phyloP scores from a whole-genome alignment of 2,329 filamentous ascomycete species.

The Aureobasidium sp. region DNA sequence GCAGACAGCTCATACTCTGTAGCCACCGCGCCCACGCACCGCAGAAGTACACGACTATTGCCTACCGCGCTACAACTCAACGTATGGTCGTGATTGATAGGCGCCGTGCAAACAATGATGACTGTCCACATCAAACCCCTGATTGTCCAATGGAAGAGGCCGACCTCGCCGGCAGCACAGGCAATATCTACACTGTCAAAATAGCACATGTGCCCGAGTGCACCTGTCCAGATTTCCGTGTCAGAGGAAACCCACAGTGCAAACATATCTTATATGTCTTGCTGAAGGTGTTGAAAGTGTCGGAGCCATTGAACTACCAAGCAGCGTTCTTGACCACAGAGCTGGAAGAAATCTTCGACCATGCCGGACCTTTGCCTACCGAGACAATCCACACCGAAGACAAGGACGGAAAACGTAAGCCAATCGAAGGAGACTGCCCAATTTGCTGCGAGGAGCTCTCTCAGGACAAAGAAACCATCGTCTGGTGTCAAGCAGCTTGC shows the following conservation, averaged over 20 bases:
- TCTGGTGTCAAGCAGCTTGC: constrained; percentile 54
- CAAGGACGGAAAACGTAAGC: constrained; percentile 46
- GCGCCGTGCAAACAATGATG: constrained; percentile 27
- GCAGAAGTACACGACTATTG: constrained; percentile 19
- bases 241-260: constrained; percentile 47
- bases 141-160: constrained; percentile 45
- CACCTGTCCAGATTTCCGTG: constrained; percentile 23
- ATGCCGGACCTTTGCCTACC: constrained; percentile 44
- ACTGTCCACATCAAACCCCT: constrained; percentile 30
- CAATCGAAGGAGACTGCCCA: constrained; percentile 54
- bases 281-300: constrained; percentile 49
- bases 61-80: constrained; percentile 24
- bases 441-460: constrained; percentile 42
- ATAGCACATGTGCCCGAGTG: constrained; percentile 43
- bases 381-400: constrained; percentile 23
- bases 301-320: constrained; percentile 49
- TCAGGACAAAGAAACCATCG: constrained; percentile 29
- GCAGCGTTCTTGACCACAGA: constrained; percentile 53
- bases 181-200: constrained; percentile 52
- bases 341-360: constrained; percentile 48
- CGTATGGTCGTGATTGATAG: constrained; percentile 26
- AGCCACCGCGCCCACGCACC: constrained; percentile 21
- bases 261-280: constrained; percentile 58
- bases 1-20: not conserved
- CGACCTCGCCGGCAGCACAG: constrained; percentile 52